Conservation (phyloP, 495 filamentous ascomycete species). For the Penicillium cinerascens region DNA sequence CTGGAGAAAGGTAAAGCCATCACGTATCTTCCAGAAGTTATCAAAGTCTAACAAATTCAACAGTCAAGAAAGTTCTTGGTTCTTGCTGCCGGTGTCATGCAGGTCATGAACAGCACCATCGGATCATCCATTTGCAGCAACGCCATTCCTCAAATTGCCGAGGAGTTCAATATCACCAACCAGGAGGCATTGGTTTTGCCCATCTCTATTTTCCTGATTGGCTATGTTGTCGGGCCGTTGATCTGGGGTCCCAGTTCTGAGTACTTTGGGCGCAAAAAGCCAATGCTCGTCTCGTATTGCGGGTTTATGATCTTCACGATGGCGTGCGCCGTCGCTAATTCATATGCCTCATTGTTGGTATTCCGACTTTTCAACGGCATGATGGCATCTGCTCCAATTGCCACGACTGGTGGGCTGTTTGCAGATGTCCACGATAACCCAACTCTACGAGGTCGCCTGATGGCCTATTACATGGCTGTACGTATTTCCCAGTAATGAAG, state of each 20-base stretch:
- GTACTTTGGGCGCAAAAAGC: conserved; percentile 58
- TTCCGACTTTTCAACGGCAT: conserved; percentile 65
- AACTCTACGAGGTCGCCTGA: conserved; percentile 57
- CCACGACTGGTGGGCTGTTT: conserved; percentile 65
- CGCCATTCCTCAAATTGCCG: conserved; percentile 54
- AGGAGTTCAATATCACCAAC: conserved; percentile 56
- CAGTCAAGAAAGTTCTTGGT: conserved; percentile 56
- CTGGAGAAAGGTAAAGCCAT: conserved; percentile 38
- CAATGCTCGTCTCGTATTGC: conserved; percentile 58
- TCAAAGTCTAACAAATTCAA: conserved; percentile 3
- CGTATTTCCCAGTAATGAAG: conserved; percentile 15
- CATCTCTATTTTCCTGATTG: conserved; percentile 69
- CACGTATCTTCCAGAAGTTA: background rate
- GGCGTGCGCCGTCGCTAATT: conserved; percentile 62
- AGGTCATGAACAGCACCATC: conserved; percentile 74
- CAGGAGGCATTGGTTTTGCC: conserved; percentile 62
- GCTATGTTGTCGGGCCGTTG: conserved; percentile 62
- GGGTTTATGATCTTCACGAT: conserved; percentile 65
- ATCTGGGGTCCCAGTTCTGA: conserved; percentile 67
- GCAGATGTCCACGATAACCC: conserved; percentile 66
- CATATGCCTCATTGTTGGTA: conserved; percentile 59
- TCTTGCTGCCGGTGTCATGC: conserved; percentile 53
- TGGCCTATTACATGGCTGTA: conserved; percentile 68
- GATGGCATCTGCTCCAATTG: conserved; percentile 62
- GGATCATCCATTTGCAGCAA: conserved; percentile 64